Base-by-base conservation (phyloP, 164 flowering plant genomes). In the Malania oleifera region DNA sequence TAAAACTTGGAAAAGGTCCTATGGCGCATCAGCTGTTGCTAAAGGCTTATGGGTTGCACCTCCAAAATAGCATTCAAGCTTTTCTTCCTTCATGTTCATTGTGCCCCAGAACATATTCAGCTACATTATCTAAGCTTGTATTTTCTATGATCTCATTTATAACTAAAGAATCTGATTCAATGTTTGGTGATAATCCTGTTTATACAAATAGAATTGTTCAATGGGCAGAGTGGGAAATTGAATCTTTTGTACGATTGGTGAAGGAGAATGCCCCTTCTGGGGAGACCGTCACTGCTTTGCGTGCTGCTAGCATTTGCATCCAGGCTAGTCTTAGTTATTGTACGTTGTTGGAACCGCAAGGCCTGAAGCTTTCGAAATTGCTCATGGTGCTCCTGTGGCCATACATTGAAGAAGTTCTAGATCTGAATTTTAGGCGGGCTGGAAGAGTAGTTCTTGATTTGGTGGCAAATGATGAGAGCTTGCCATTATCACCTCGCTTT, bases 171-270 rank as follows among this genome's bases (percentile, higher is more conserved):
- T 83, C 97, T 49, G 66, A 58, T 60, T 62, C 52, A 24, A 68
- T 84, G 56, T 90, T 90, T 79, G 91, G 96, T 23, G 96, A 90
- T 48, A 65, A 81, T 75, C 89, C 96, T 44, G 59, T 70, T 48
- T 90, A 83, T 63, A 82, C 83, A 56, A 85, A 82, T 56, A 77
- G 75, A 70, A 64, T 86, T 63, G 87, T 87, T 73, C 97, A 86
- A 46, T 93, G 99, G 99, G 93, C 95, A 55, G 99, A 93, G 76
- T 79, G 97, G 79, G 83, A 86, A 66, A 74, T 90, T 56, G 97
- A 93, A 74, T 90, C 71, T 50, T 77, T 90, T 73, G 84, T 88
- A 43, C 73, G 85, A 52, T 58, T 93, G 68, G 95, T 88, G 68
- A 90, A 86, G 78, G 96, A 86, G 64, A 76, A 93, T 70, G 86